Conservation (phyloP, 2,329 filamentous ascomycete genomes). For the Graphilbum fragrans region DNA sequence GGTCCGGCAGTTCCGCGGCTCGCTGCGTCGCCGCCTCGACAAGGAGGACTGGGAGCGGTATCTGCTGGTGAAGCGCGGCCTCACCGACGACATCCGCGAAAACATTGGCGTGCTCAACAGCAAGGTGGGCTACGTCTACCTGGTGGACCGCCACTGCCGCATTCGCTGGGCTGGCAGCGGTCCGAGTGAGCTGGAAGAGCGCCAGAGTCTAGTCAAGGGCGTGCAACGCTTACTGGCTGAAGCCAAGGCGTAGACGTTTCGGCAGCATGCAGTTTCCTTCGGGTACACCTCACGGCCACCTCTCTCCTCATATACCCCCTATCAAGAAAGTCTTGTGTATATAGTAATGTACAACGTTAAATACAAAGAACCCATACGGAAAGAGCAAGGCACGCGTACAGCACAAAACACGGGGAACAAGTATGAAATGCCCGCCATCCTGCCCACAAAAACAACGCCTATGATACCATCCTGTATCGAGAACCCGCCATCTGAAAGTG, state of each 20-base stretch:
- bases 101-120: constrained; percentile 65
- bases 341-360: background rate
- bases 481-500: no score
- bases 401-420: background rate
- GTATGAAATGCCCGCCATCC: no score
- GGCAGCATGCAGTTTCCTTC: background rate
- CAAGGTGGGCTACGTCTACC: constrained; percentile 87
- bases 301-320: no score
- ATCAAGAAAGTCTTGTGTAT: no score
- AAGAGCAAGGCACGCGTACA: background rate
- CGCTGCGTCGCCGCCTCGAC: constrained; percentile 35
- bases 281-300: no score
- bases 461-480: no score
- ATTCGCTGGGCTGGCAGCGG: constrained; percentile 92
- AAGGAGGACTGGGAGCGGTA: constrained; percentile 46
- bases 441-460: no score
- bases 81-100: constrained; percentile 50
- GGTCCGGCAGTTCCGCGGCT: constrained; percentile 42
- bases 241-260: constrained; percentile 2
- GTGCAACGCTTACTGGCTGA: constrained; percentile 43
- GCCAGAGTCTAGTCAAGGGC: constrained; percentile 52
- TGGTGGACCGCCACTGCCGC: constrained; percentile 75
- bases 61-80: constrained; percentile 45
- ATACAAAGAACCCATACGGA: background rate
- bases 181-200: constrained; percentile 51